Evolutionary conservation across 306 rosid species (phyloP).

Genomic region (Glycine soja): DNA sequence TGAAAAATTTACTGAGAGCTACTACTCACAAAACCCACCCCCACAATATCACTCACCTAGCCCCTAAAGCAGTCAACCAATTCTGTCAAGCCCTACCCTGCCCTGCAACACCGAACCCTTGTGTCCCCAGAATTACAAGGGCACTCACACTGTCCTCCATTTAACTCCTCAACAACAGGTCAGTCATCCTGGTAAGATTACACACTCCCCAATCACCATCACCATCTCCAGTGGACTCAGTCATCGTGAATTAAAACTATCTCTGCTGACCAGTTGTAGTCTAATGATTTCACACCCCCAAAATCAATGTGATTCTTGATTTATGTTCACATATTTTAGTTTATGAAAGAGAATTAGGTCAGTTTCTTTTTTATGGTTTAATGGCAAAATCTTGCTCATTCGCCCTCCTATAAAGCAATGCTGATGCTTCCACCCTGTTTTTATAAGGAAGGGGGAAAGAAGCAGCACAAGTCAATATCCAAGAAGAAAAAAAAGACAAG

Average conservation of each 20-base stretch:
- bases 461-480: constrained; percentile 48
- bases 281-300: constrained; percentile 49
- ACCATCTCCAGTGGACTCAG: constrained; percentile 34
- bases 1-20: constrained; percentile 33
- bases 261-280: constrained; percentile 49
- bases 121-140: constrained; percentile 20
- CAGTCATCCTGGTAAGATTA: constrained; percentile 21
- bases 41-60: constrained; percentile 43
- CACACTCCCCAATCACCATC: constrained; percentile 2
- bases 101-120: constrained; percentile 32
- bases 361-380: constrained; percentile 61
- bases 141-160: constrained; percentile 30
- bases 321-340: constrained; percentile 59
- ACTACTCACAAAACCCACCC: constrained; percentile 39
- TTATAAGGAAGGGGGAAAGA: constrained; percentile 17
- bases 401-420: constrained; percentile 98
- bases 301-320: constrained; percentile 53
- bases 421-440: constrained; percentile 99
- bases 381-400: constrained; percentile 90
- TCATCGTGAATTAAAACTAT: constrained; percentile 30
- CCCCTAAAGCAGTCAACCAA: constrained; percentile 39
- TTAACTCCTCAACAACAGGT: constrained; percentile 43
- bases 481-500: not conserved
- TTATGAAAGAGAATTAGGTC: constrained; percentile 54
- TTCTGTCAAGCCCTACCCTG: constrained; percentile 31